Percentiles rank a stretch among this genome's conserved stretches.
Conservation (phyloP, 768 basidiomycete genomes). For the Leucogyrophana mollusca region DNA sequence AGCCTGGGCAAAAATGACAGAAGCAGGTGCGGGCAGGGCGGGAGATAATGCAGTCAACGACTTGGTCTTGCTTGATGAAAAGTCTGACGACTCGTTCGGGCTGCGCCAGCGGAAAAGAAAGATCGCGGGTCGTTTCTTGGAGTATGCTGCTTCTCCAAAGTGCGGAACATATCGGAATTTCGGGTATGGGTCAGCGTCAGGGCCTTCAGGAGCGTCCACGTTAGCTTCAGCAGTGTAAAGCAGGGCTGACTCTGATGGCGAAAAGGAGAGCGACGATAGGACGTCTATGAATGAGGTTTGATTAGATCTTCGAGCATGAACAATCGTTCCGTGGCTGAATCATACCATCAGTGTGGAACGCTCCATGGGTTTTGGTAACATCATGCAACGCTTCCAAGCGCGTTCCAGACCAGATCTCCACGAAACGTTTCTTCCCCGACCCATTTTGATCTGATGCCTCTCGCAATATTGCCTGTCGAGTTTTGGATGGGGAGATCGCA, state of each 20-base stretch:
- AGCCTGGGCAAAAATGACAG: constrained; percentile 54
- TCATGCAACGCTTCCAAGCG: constrained; percentile 47
- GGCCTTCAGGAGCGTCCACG: constrained; percentile 11
- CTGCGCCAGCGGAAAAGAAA: constrained; percentile 54
- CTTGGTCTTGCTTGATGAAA: constrained; percentile 9
- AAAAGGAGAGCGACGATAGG: constrained; percentile 52
- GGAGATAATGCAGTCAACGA: constrained; percentile 12
- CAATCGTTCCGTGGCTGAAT: too few relatives aligned
- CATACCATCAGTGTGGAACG: constrained; percentile 63
- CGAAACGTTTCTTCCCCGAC: constrained; percentile 41
- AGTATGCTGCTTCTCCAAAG: constrained; percentile 62
- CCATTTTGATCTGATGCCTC: constrained; percentile 24
- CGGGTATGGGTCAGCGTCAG: constrained; percentile 24
- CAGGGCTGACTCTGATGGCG: constrained; percentile 48
- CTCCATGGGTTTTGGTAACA: constrained; percentile 56
- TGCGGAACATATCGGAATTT: constrained; percentile 57
- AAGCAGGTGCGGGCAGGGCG: constrained; percentile 4
- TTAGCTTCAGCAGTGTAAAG: constrained; percentile 64
- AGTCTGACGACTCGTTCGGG: constrained; percentile 4
- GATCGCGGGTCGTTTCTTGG: constrained; percentile 49
- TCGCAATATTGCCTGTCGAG: constrained; percentile 46
- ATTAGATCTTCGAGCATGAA: neutral
- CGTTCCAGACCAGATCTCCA: constrained; percentile 58
- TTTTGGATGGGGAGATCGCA: constrained; percentile 41
- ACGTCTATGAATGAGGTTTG: constrained; percentile 42